Evolutionary conservation across 2,329 filamentous ascomycete species (phyloP).

Genomic region (Trichoderma sp.): DNA sequence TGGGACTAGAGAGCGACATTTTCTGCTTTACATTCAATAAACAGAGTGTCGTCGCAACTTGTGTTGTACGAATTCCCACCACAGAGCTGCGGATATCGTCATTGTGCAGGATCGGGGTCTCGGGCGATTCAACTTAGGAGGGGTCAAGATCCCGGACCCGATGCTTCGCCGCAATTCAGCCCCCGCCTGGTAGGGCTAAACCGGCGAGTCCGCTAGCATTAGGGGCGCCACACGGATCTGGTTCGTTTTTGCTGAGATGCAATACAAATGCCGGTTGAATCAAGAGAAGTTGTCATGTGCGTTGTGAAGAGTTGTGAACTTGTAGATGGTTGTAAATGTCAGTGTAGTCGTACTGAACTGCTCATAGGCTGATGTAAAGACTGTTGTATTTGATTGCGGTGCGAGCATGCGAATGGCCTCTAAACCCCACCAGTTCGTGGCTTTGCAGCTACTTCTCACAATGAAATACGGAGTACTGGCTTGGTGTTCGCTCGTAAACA

Average conservation of each 20-base stretch:
- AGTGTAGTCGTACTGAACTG: neutral
- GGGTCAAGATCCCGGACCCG: neutral
- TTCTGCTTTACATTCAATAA: neutral
- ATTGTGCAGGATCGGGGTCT: neutral
- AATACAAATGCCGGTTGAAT: neutral
- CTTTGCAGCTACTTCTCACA: neutral
- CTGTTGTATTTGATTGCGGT: neutral
- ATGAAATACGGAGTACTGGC: neutral
- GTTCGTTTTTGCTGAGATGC: neutral
- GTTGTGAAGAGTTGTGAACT: neutral
- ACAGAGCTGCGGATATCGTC: neutral
- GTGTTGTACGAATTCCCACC: neutral
- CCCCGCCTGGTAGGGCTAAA: neutral
- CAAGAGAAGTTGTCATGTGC: neutral
- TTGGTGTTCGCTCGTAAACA: neutral
- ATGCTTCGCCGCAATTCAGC: slow-evolving; percentile 4
- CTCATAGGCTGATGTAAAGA: neutral
- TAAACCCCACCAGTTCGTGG: neutral
- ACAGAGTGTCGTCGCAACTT: neutral
- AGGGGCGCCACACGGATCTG: neutral
- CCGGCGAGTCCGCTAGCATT: neutral
- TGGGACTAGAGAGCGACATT: neutral
- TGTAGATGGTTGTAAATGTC: neutral
- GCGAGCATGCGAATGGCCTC: neutral
- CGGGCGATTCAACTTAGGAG: neutral